Base-by-base conservation (phyloP, 352 stramenopile genomes). In the Lagenidium giganteum region DNA sequence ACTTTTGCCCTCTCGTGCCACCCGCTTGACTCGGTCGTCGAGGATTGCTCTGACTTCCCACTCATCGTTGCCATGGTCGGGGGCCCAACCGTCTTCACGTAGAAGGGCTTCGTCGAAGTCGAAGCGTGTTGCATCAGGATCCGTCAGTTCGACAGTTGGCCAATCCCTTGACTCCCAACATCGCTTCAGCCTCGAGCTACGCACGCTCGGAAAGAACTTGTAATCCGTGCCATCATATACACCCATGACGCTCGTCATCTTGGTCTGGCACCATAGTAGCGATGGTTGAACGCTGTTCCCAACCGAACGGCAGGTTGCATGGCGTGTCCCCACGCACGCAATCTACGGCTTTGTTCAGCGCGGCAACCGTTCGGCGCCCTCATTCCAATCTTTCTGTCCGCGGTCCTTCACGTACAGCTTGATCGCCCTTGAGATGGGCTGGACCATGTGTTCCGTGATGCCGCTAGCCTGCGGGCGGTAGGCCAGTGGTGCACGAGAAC, bases 61-160 rank as follows among this genome's bases (percentile, higher is more conserved):
- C 8, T 42, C 42, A 12, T 44, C 39, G 1, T 1, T 16, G 3
- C 46, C 47, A 3, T 50, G 3, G 14, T 57, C 40, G 2, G 55
- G 40, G 11, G 52, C 42, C 3, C 45, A 45, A 18, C 38, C 51
- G 33, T 63, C 54, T 18, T 63, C 54, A 2, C 47, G 54, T 1
- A 63, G 13, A 16, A 63, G 23, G 0, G 20, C 47, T 14, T 62
- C 42, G 17, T 62, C 53, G 47, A 62, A 62, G 30, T 62, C 53
- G 26, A 63, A 23, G 0, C 43, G 37, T 12, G 44, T 30, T 2
- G 12, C 38, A 0, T 14, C n/a, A 1, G 1, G 12, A 5, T 54
- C 46, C 24, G 50, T 39, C 1, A 52, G 30, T 14, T 46, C 50
- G 1, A 14, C 28, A 20, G 8, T 21, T 22, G 43, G 51, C 1